A percentile compares a stretch with the other conserved stretches of the same genome.
Conservation (phyloP, 2,329 filamentous ascomycete genomes). For the Pezicula rhizophila region DNA sequence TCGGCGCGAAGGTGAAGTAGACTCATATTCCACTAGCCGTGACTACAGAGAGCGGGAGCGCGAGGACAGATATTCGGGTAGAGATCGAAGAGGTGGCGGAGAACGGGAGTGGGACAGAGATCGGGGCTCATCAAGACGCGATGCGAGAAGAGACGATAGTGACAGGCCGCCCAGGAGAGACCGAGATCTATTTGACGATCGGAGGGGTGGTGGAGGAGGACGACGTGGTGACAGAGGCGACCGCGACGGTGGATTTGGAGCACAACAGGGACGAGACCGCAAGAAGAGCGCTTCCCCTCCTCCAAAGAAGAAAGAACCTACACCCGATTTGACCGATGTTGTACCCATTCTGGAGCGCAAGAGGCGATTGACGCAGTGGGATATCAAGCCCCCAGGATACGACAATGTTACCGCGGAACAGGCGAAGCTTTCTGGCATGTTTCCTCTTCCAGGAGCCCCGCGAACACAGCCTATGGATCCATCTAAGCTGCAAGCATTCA, state of each 20-base stretch:
- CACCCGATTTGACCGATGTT: constrained; percentile 85
- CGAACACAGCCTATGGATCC: constrained; percentile 95
- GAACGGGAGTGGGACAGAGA: constrained; percentile 78
- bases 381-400: constrained; percentile 97
- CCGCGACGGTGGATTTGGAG: constrained; percentile 39
- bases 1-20: constrained; percentile 69
- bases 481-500: constrained; percentile 87
- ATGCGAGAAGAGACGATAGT: constrained; percentile 60
- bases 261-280: constrained; percentile 41
- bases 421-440: constrained; percentile 98
- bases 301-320: constrained; percentile 88
- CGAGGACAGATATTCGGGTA: constrained; percentile 80
- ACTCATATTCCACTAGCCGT: constrained; percentile 88
- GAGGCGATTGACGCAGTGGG: constrained; percentile 95
- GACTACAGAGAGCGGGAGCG: constrained; percentile 90
- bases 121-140: constrained; percentile 53
- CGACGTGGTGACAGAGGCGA: constrained; percentile 34
- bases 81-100: constrained; percentile 53
- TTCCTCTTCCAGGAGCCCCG: constrained; percentile 90
- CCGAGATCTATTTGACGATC: constrained; percentile 58
- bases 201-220: constrained; percentile 46
- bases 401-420: constrained; percentile 98
- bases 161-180: constrained; percentile 50
- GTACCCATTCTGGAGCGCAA: constrained; percentile 79
- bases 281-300: constrained; percentile 70